Conservation (phyloP, 768 basidiomycete species). For the Mycena crocata region DNA sequence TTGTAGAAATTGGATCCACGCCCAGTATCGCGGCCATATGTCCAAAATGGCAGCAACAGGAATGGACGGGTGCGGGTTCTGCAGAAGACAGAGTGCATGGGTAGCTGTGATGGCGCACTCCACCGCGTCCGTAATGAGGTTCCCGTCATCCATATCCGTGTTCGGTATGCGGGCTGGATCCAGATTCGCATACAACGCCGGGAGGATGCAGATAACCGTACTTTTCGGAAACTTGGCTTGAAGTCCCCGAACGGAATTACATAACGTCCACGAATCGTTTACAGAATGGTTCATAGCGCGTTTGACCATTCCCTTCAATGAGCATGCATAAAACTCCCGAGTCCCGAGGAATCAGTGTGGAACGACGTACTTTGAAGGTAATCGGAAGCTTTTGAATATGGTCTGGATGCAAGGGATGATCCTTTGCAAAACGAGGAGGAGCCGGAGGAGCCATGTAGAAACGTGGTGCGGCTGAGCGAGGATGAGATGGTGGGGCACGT, state of each 20-base stretch:
- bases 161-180: constrained; percentile 5
- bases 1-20: background rate
- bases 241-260: background rate
- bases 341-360: too few relatives aligned
- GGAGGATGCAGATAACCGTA: background rate
- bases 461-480: too few relatives aligned
- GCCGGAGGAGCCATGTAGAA: too few relatives aligned
- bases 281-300: background rate
- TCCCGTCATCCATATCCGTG: background rate
- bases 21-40: constrained; percentile 10
- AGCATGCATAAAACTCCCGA: too few relatives aligned
- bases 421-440: too few relatives aligned
- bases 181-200: constrained; percentile 4
- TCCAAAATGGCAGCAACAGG: background rate
- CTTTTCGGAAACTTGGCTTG: background rate
- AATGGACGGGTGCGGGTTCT: background rate
- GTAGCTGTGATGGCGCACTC: background rate
- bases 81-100: background rate
- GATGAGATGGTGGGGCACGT: too few relatives aligned
- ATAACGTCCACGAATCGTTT: background rate
- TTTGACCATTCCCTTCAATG: background rate
- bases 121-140: background rate
- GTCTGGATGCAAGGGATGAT: too few relatives aligned
- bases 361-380: too few relatives aligned
- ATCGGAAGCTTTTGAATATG: too few relatives aligned